Percentiles rank a stretch among this genome's conserved stretches.
Evolutionary conservation across 768 basidiomycete species (phyloP).

Genomic region (Psilocybe tampanensis): DNA sequence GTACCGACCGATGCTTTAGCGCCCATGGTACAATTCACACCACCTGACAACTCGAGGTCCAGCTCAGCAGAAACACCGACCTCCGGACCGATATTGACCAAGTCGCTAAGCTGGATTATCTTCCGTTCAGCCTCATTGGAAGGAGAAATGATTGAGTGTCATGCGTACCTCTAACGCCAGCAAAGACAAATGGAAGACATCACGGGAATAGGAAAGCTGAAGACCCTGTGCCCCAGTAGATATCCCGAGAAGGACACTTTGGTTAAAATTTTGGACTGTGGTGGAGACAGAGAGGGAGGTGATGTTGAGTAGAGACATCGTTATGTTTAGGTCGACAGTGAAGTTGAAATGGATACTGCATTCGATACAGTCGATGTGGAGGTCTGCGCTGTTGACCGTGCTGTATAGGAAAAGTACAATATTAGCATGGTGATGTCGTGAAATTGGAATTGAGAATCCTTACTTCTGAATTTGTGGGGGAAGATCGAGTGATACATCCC

Average conservation of each 20-base stretch:
- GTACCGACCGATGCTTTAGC: constrained; percentile 2
- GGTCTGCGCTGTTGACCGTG: background rate
- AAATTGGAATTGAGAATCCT: too few species aligned
- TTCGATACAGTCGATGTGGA: background rate
- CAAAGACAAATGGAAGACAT: background rate
- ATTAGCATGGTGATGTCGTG: too few species aligned
- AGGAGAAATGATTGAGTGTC: background rate
- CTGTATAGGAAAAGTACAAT: background rate
- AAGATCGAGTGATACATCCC: background rate
- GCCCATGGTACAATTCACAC: background rate
- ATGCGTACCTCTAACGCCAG: background rate
- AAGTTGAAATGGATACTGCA: constrained; percentile 3
- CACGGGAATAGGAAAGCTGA: background rate
- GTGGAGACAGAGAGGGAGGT: background rate
- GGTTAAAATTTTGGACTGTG: background rate
- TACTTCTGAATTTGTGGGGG: background rate
- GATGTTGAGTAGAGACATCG: background rate
- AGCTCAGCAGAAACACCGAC: constrained; percentile 1
- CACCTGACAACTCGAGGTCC: background rate
- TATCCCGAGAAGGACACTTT: constrained; percentile 1
- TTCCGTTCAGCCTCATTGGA: background rate
- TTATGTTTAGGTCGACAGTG: constrained; percentile 2
- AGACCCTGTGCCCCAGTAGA: background rate
- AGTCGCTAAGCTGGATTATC: background rate
- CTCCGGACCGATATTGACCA: constrained; percentile 1